These are phyloP conservation scores for Thalassiosira allenii DNA, from an alignment of 352 stramenopile genomes.

Conservation along the genomic window DNA sequence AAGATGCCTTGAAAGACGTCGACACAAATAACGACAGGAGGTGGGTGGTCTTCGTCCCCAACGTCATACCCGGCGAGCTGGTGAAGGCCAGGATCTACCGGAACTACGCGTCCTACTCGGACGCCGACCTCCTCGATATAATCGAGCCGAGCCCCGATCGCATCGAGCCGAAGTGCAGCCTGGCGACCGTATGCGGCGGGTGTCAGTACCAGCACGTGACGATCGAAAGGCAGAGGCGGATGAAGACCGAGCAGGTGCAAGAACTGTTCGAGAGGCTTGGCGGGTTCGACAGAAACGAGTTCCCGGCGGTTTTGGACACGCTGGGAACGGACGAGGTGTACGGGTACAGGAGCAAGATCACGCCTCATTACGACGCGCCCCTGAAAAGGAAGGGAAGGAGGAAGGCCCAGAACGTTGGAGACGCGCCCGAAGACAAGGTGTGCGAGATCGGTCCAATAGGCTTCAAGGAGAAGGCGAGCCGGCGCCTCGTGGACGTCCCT, in stretches of 20 bases:
- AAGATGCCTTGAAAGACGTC: background rate
- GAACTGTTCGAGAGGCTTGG: conserved; percentile 79
- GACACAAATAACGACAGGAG: conserved; percentile 21
- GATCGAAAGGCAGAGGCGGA: conserved; percentile 83
- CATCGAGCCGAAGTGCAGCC: conserved; percentile 82
- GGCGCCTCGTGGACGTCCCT: conserved; percentile 86
- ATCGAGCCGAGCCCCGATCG: conserved; percentile 83
- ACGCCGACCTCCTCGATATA: conserved; percentile 87
- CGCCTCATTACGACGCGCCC: conserved; percentile 88
- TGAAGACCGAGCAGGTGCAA: conserved; percentile 84
- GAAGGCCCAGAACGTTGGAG: conserved; percentile 17
- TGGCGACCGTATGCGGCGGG: conserved; percentile 87
- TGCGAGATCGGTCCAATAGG: conserved; percentile 79
- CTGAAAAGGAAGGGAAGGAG: conserved; percentile 59
- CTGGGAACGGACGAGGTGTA: conserved; percentile 87
- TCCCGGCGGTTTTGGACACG: conserved; percentile 72
- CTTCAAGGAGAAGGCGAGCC: conserved; percentile 79
- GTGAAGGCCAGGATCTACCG: conserved; percentile 85
- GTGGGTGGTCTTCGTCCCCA: conserved; percentile 89
- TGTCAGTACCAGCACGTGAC: conserved; percentile 91
- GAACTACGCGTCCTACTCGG: conserved; percentile 87
- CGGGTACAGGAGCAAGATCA: conserved; percentile 86
- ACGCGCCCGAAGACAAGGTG: conserved; percentile 17
- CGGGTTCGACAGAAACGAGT: conserved; percentile 42
- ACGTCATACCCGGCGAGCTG: conserved; percentile 87